These are phyloP conservation scores for Coniochaeta pulveracea DNA, from an alignment of 2,329 filamentous ascomycete species.

Conservation along the genomic window DNA sequence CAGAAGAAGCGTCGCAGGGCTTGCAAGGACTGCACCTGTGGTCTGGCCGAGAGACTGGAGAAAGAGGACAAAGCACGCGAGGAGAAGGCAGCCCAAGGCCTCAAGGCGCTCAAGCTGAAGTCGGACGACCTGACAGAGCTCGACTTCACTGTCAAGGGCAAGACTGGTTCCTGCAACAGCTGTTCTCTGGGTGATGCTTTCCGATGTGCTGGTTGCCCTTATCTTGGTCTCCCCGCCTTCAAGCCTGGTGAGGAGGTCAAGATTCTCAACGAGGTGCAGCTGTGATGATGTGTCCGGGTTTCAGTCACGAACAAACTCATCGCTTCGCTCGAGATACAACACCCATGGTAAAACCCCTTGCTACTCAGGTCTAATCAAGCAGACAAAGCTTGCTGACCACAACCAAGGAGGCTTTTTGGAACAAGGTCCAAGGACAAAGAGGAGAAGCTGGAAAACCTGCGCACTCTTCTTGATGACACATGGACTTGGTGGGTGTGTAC, in stretches of 20 bases:
- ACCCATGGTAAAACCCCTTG: too few species aligned
- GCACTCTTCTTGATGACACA: too few species aligned
- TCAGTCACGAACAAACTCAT: too few species aligned
- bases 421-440: too few species aligned
- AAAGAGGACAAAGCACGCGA: slow-evolving; percentile 56
- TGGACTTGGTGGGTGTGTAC: too few species aligned
- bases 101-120: slow-evolving; percentile 52
- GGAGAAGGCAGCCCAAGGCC: slow-evolving; percentile 18
- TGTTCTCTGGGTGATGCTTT: slow-evolving; percentile 90
- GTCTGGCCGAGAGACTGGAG: slow-evolving; percentile 73
- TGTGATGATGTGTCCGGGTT: too few species aligned
- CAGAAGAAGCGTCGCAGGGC: slow-evolving; percentile 66
- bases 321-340: too few species aligned
- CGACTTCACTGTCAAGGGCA: slow-evolving; percentile 96
- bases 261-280: slow-evolving; percentile 75
- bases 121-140: slow-evolving; percentile 76
- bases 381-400: too few species aligned
- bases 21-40: slow-evolving; percentile 97
- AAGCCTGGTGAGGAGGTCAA: slow-evolving; percentile 93
- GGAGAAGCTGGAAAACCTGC: too few species aligned
- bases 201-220: slow-evolving; percentile 62
- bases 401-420: too few species aligned
- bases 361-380: too few species aligned
- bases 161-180: slow-evolving; percentile 89
- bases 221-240: slow-evolving; percentile 87